These are phyloP conservation scores for Euphorbia schlechtendalii DNA, from an alignment of 441 rosid species.

Conservation along the genomic window DNA sequence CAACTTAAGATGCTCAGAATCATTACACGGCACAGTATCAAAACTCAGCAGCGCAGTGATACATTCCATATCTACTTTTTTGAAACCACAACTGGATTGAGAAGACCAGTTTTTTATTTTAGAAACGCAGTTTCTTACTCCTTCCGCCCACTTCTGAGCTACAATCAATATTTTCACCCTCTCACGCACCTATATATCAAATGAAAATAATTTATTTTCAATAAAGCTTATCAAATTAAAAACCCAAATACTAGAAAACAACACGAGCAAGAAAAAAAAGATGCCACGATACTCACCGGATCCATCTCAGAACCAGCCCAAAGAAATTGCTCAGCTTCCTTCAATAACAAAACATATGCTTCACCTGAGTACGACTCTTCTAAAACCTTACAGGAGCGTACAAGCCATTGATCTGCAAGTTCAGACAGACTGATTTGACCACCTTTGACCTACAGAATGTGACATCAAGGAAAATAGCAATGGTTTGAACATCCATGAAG, in stretches of 20 bases:
- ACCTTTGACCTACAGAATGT: conserved; percentile 50
- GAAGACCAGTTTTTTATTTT: conserved; percentile 45
- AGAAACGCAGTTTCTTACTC: conserved; percentile 47
- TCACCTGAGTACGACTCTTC: conserved; percentile 46
- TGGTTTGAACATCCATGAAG: not conserved
- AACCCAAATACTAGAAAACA: conserved; percentile 17
- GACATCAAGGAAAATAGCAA: conserved; percentile 8
- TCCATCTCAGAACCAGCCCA: conserved; percentile 98
- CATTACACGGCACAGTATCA: conserved; percentile 62
- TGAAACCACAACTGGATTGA: conserved; percentile 25
- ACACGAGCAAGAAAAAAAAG: conserved; percentile 17
- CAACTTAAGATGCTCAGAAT: conserved; percentile 54
- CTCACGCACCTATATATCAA: conserved; percentile 56
- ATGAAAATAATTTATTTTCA: conserved; percentile 11
- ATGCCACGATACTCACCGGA: conserved; percentile 47
- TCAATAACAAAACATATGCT: conserved; percentile 45
- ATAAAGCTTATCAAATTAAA: conserved; percentile 16
- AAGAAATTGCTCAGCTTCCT: conserved; percentile 93
- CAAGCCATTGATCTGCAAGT: conserved; percentile 76
- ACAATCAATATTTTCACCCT: conserved; percentile 44
- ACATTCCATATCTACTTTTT: conserved; percentile 45
- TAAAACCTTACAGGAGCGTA: conserved; percentile 36
- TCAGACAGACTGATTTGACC: conserved; percentile 43
- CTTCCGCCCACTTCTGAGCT: conserved; percentile 72
- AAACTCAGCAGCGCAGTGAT: conserved; percentile 45